Percentiles rank a stretch among this genome's conserved stretches.
Conservation (phyloP, 345 rosid genomes). For the Pelargonium nanum region DNA sequence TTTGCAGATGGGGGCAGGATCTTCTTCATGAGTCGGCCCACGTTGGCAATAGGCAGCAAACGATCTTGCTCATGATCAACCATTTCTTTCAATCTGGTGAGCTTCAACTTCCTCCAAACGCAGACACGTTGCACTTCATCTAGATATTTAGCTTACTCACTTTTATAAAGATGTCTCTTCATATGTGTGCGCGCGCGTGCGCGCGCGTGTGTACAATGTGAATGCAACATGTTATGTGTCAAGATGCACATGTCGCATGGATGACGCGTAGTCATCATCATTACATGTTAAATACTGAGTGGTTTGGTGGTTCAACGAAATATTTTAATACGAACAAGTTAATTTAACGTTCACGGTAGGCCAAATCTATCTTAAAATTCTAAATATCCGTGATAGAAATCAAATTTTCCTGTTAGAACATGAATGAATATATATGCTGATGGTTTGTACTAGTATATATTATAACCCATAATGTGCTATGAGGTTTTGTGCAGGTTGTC, state of each 20-base stretch:
- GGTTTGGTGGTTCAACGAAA: background rate
- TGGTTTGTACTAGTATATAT: background rate
- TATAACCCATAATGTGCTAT: background rate
- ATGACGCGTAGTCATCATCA: background rate
- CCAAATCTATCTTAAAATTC: too few relatives aligned
- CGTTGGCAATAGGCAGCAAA: slow-evolving; percentile 69
- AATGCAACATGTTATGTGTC: background rate
- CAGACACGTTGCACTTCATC: background rate
- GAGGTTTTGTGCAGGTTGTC: background rate
- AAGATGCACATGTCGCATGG: background rate
- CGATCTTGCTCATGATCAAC: slow-evolving; percentile 43
- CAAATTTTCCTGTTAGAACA: background rate
- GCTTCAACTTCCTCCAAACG: too few relatives aligned
- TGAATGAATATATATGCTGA: background rate
- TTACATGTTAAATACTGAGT: background rate
- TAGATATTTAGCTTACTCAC: background rate
- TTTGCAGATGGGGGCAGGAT: slow-evolving; percentile 62
- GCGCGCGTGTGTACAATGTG: too few relatives aligned
- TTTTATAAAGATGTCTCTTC: background rate
- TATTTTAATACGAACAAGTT: too few relatives aligned
- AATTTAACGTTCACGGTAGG: too few relatives aligned
- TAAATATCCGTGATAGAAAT: too few relatives aligned
- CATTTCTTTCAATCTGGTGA: slow-evolving; percentile 21
- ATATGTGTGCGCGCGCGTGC: background rate
- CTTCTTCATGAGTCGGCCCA: slow-evolving; percentile 70